Conservation (phyloP, 2,329 filamentous ascomycete species). For the Neonectria neomacrospora region DNA sequence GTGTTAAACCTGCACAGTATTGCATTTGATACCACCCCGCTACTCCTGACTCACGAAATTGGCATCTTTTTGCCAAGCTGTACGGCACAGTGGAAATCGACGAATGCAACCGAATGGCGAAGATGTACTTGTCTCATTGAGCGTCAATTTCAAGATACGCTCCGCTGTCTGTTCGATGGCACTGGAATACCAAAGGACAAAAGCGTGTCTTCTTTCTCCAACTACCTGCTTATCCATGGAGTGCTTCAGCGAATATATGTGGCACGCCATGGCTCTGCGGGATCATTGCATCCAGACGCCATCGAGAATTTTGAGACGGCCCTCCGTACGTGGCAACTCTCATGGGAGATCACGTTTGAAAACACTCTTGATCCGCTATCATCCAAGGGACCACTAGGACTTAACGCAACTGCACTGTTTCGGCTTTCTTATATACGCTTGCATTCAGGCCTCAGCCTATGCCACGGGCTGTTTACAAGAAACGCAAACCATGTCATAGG, state of each 20-base stretch:
- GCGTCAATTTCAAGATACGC: background rate
- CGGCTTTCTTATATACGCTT: slow-evolving; percentile 5
- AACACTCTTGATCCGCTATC: background rate
- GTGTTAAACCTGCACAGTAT: slow-evolving; percentile 5
- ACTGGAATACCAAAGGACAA: background rate
- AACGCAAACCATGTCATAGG: background rate
- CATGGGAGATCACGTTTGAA: background rate
- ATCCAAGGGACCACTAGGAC: background rate
- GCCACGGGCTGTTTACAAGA: background rate
- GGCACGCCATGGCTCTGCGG: background rate
- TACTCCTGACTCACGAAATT: slow-evolving; percentile 7
- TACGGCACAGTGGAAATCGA: slow-evolving; percentile 7
- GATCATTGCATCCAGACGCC: background rate
- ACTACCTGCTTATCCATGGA: slow-evolving; percentile 8
- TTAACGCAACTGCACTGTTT: background rate
- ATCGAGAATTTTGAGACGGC: background rate
- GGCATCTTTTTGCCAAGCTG: background rate
- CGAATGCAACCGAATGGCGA: background rate
- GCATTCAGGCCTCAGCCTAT: background rate
- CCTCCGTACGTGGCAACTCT: background rate
- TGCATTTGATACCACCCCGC: background rate
- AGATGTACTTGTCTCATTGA: background rate
- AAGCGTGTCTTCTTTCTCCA: slow-evolving; percentile 1
- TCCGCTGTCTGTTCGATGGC: background rate
- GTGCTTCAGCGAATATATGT: slow-evolving; percentile 6